Conservation (phyloP, 176 grass and related monocot genomes). For the Oryza nivara region DNA sequence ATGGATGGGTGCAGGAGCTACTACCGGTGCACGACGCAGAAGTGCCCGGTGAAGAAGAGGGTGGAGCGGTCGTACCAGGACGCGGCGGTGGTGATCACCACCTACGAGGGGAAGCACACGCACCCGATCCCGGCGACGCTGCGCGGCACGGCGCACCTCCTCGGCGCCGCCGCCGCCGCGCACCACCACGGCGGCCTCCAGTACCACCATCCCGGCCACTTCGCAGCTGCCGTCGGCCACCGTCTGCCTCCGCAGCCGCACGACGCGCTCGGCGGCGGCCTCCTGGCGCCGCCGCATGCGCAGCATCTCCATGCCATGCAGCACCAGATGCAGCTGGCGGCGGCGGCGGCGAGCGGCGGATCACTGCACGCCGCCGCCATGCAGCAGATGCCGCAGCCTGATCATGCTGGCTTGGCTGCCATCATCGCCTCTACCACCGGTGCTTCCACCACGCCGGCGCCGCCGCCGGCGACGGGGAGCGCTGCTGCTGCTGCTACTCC, state of each 20-base stretch:
- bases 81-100: conserved; percentile 82
- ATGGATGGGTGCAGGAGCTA: conserved; percentile 66
- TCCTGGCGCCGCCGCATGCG: conserved; percentile 5
- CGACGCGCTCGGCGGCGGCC: conserved; percentile 23
- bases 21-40: conserved; percentile 96
- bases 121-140: conserved; percentile 77
- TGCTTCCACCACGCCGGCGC: not conserved
- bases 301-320: conserved; percentile 35
- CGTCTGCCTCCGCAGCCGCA: not conserved
- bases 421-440: conserved; percentile 1
- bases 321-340: conserved; percentile 11
- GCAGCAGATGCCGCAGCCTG: not conserved
- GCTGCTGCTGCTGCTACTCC: not conserved
- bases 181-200: conserved; percentile 32
- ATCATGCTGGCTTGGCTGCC: not conserved
- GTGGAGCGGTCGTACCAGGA: conserved; percentile 92
- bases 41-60: conserved; percentile 98
- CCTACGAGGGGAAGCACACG: conserved; percentile 91
- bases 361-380: conserved; percentile 23
- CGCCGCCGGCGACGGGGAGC: not conserved
- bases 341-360: not conserved
- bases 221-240: not conserved
- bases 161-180: conserved; percentile 47
- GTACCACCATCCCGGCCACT: conserved; percentile 13
- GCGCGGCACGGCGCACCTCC: conserved; percentile 65